Evolutionary conservation across 176 grass and related monocot species (phyloP), one percentile per base, ranked within the genome.

Genomic region (Triticum monococcum): DNA sequence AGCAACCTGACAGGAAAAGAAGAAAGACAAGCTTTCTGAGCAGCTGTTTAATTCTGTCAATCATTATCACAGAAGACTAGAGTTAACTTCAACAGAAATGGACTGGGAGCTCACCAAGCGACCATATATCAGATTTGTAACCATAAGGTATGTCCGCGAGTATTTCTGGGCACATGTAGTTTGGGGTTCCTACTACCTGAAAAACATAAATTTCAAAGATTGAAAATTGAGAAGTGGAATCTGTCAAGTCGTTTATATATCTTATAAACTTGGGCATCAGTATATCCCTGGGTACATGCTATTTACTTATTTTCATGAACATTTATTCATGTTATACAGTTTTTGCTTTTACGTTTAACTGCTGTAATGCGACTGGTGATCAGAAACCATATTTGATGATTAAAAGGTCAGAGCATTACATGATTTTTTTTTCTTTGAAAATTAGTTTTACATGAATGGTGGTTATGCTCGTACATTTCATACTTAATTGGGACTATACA

Each of bases 131-230:
- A 12, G 92, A 97, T 90, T 97, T 97, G 72, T 97, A 97, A 25
- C 92, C 95, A 16, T 97, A 97, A 72, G 95, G 95, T 89, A 97
- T 90, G 32, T 92, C 95, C 32, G 88, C 88, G 67, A 97, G 84
- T 89, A 97, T 94, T 75, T 97, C 90, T 85, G 95, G 95, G 48
- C 95, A 97, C 90, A 92, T 97, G 75, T 97, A 97, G 86, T 94
- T 94, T 63, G 95, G 95, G 67, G 95, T 97, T 84, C 90, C 92
- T 18, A 97, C 95, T 14, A 97, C 80, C 95, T 97, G 85, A 87
- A 83, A 73, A 87, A 54, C 14, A 54, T 12, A 87, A 5, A 75
- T 17, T 12, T 64, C 5, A 41, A 41, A 41, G 9, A 41, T 10
- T 46, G 43, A 12, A 78, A 76, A 68, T 25, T 83, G 33, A 7